These are phyloP conservation scores for Boletus sp. DNA, from an alignment of 768 basidiomycete genomes.

Conservation along the genomic window DNA sequence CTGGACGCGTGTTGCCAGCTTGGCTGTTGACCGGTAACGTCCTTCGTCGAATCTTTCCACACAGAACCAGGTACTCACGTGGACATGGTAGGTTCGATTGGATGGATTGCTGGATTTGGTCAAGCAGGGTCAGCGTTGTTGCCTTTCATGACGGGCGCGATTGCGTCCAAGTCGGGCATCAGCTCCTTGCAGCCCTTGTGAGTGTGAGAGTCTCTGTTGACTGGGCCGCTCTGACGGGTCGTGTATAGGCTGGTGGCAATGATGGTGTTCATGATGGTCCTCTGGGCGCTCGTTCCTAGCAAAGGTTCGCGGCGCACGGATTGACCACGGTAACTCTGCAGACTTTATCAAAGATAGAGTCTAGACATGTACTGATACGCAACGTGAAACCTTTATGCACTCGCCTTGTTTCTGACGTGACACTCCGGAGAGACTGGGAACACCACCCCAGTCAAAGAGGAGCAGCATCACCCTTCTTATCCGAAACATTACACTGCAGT, in stretches of 20 bases:
- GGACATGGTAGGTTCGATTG: constrained; percentile 45
- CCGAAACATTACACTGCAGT: not conserved
- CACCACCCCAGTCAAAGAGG: not conserved
- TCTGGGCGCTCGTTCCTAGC: constrained; percentile 42
- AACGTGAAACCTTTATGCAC: not conserved
- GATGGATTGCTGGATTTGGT: constrained; percentile 55
- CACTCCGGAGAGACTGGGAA: not conserved
- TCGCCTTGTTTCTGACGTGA: not conserved
- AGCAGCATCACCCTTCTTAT: not conserved
- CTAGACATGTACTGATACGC: not conserved
- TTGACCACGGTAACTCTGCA: too few species aligned
- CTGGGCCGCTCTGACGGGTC: not conserved
- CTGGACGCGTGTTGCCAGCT: constrained; percentile 60
- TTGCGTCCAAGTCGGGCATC: constrained; percentile 59
- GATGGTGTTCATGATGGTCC: constrained; percentile 39
- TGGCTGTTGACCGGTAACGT: constrained; percentile 54
- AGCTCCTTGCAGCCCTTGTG: constrained; percentile 36
- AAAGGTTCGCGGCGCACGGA: constrained; percentile 22
- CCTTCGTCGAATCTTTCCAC: not conserved
- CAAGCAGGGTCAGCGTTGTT: constrained; percentile 69
- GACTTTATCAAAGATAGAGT: not conserved
- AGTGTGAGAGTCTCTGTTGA: not conserved
- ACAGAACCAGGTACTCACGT: not conserved
- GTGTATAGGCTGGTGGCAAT: constrained; percentile 34
- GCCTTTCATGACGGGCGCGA: constrained; percentile 70